Evolutionary conservation across 2,329 filamentous ascomycete genomes (phyloP).

Genomic region (Pochonia chlamydosporia): DNA sequence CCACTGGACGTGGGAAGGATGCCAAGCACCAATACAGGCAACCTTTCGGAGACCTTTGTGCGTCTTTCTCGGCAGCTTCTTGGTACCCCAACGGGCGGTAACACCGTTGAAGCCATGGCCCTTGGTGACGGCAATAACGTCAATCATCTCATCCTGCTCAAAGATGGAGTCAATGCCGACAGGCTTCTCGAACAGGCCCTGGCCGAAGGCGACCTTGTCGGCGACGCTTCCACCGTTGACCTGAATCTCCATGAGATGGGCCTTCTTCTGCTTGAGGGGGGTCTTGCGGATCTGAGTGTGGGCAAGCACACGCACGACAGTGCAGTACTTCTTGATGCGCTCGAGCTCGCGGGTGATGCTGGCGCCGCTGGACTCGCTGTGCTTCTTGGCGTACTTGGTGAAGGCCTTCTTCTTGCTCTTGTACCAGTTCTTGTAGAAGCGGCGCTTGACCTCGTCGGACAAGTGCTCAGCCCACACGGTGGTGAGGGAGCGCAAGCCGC

Average conservation of each 20-base stretch:
- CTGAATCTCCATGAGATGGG: slow-evolving; percentile 99
- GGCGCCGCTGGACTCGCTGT: slow-evolving; percentile 86
- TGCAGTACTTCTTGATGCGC: slow-evolving; percentile 99
- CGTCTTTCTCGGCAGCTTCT: slow-evolving; percentile 99
- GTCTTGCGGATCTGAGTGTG: slow-evolving; percentile 99
- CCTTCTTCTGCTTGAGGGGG: slow-evolving; percentile 99
- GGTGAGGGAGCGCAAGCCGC: slow-evolving; percentile 97
- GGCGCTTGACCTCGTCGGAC: slow-evolving; percentile 96
- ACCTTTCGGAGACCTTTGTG: slow-evolving; percentile 99
- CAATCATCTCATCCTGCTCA: slow-evolving; percentile 99
- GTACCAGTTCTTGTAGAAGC: slow-evolving; percentile 99
- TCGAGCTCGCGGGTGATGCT: slow-evolving; percentile 96
- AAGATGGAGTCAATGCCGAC: slow-evolving; percentile 90
- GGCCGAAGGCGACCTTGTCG: slow-evolving; percentile 95
- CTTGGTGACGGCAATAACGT: slow-evolving; percentile 99
- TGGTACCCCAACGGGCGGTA: slow-evolving; percentile 97
- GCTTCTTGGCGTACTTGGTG: slow-evolving; percentile 99
- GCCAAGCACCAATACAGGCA: slow-evolving; percentile 99
- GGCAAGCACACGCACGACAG: slow-evolving; percentile 96
- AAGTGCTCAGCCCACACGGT: slow-evolving; percentile 99
- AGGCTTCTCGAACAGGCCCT: slow-evolving; percentile 98
- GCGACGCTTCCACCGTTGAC: slow-evolving; percentile 94
- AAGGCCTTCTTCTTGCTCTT: slow-evolving; percentile 99
- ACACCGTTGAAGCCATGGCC: slow-evolving; percentile 98
- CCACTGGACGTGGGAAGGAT: slow-evolving; percentile 99